Evolutionary conservation across 2,329 filamentous ascomycete species (phyloP).

Genomic region (Arachnopeziza araneosa): DNA sequence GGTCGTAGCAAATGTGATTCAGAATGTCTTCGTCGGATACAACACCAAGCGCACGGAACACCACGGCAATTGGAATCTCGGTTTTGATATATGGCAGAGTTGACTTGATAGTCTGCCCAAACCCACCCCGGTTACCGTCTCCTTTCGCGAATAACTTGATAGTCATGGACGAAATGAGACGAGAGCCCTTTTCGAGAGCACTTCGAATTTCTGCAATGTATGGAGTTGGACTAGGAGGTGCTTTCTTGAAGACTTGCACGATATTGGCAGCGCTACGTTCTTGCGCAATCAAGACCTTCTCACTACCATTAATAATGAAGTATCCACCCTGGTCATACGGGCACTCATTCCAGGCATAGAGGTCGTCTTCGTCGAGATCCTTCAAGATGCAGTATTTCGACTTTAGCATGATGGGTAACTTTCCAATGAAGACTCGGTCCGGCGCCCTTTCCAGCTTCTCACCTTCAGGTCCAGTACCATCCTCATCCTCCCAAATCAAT

Average conservation of each 20-base stretch:
- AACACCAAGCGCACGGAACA: conserved; percentile 91
- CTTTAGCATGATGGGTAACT: conserved; percentile 96
- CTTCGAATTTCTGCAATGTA: conserved; percentile 95
- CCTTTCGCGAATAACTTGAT: conserved; percentile 88
- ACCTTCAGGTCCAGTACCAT: conserved; percentile 30
- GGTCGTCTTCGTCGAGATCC: conserved; percentile 73
- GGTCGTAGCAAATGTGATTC: conserved; percentile 95
- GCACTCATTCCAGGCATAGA: conserved; percentile 92
- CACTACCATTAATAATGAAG: conserved; percentile 98
- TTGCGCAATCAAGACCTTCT: conserved; percentile 97
- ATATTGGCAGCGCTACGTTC: conserved; percentile 98
- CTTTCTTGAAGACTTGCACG: conserved; percentile 98
- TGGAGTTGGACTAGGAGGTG: conserved; percentile 82
- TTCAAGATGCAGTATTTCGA: conserved; percentile 91
- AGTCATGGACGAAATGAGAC: conserved; percentile 86
- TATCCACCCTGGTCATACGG: conserved; percentile 98
- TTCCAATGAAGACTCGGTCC: conserved; percentile 77
- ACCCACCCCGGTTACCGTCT: conserved; percentile 69
- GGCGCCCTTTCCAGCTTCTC: conserved; percentile 45
- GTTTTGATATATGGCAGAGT: conserved; percentile 91
- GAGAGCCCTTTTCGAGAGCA: conserved; percentile 91
- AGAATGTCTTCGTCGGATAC: conserved; percentile 97
- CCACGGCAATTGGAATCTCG: conserved; percentile 89
- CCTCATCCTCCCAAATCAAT: conserved; percentile 54
- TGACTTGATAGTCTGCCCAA: conserved; percentile 83